Conservation (phyloP, 306 rosid species). For the Amphicarpaea edgeworthii region DNA sequence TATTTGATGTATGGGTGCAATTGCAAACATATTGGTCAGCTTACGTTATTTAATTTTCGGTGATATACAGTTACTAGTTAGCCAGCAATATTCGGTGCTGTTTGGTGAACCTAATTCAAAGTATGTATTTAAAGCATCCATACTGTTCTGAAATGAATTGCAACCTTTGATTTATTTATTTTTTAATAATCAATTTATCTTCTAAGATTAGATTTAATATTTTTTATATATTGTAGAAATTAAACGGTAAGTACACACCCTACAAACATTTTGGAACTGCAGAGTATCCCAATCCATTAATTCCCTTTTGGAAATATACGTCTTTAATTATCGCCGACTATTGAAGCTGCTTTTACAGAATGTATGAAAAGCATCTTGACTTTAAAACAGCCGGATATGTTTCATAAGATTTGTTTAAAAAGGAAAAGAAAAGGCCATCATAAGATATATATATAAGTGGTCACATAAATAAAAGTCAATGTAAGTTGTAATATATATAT, state of each 20-base stretch:
- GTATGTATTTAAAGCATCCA: not conserved
- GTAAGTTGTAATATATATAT: not conserved
- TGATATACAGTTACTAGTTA: conserved; percentile 13
- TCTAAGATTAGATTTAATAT: not conserved
- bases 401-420: not conserved
- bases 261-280: not conserved
- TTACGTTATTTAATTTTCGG: conserved; percentile 25
- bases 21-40: not conserved
- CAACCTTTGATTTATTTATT: not conserved
- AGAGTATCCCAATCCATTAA: no score
- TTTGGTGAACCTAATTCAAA: conserved; percentile 8
- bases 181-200: not conserved
- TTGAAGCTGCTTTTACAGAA: not conserved
- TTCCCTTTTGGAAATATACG: not conserved
- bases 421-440: not conserved
- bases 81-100: conserved; percentile 33
- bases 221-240: not conserved
- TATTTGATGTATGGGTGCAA: not conserved
- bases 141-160: not conserved
- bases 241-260: not conserved
- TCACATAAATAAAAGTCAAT: not conserved
- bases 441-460: not conserved
- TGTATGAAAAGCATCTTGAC: conserved; percentile 20
- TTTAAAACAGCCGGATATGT: not conserved
- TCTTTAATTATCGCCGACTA: not conserved